phyloP scores from a whole-genome alignment of 2,329 filamentous ascomycete genomes.

The Colletotrichum horii region DNA sequence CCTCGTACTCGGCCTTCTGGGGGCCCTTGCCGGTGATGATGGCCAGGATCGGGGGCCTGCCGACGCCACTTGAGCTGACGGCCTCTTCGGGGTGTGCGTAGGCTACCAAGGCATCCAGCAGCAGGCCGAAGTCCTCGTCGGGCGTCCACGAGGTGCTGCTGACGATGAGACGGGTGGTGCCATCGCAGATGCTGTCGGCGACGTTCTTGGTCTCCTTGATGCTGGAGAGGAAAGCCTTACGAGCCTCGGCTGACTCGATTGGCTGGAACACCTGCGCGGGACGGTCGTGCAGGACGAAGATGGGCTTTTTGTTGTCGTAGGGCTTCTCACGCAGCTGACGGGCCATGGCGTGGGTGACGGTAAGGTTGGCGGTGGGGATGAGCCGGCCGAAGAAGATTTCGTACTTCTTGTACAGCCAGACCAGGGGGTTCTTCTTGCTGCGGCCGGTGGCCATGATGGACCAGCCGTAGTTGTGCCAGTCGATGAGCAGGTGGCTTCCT shows the following conservation, averaged over 20 bases:
- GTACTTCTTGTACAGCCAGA: constrained; percentile 77
- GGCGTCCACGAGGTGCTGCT: constrained; percentile 97
- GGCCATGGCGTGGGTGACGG: constrained; percentile 90
- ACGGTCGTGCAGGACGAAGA: constrained; percentile 83
- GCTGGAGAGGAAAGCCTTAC: constrained; percentile 63
- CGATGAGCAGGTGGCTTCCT: constrained; percentile 83
- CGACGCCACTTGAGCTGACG: constrained; percentile 30
- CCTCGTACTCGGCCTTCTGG: constrained; percentile 76
- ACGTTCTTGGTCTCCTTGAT: constrained; percentile 69
- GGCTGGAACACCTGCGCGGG: constrained; percentile 85
- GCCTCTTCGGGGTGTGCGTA: constrained; percentile 65
- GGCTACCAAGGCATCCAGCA: constrained; percentile 79
- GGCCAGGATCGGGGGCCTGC: constrained; percentile 65
- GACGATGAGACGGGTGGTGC: constrained; percentile 73
- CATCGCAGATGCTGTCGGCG: constrained; percentile 62
- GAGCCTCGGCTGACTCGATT: constrained; percentile 50
- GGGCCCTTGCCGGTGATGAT: constrained; percentile 97
- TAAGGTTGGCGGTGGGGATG: constrained; percentile 76
- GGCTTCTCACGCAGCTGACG: constrained; percentile 67
- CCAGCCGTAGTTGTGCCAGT: constrained; percentile 99
- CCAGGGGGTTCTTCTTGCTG: constrained; percentile 71
- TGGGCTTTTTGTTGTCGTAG: constrained; percentile 68
- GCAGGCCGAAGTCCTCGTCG: constrained; percentile 90
- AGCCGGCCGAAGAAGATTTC: constrained; percentile 74
- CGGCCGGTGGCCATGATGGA: constrained; percentile 77